Evolutionary conservation across 306 rosid species (phyloP), one percentile per base, ranked within the genome.

Genomic region (Herpetospermum pedunculosum): DNA sequence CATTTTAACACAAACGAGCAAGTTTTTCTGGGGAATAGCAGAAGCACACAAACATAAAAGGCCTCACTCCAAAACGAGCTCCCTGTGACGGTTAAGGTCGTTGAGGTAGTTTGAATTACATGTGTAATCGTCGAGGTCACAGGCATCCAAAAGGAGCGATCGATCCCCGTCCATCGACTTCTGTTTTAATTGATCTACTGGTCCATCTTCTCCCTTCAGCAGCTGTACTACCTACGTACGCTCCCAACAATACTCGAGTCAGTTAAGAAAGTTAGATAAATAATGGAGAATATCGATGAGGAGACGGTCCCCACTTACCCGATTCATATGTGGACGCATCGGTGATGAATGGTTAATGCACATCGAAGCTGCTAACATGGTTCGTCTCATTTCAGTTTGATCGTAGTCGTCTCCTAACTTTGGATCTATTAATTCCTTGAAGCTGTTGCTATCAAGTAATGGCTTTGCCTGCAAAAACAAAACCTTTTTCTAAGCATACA

Each of bases 41-140:
- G 65, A 58, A 30, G 21, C 32, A 28, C 63, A 21, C 15, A 50
- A 10, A 18, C 13, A 37, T 2, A 26, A n/a, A n/a, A 34, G 47
- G 65, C 47, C 71, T 86, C 79, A 92, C 83, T 92, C 99, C 96
- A 91, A 77, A 52, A 88, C 74, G 25, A 95, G 84, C 70, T 91
- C 87, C 87, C 88, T 86, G 14, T 95, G 96, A 52, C 99, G 96
- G 76, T 77, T 81, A 14, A 95, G 89, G 75, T 92, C 99, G 62
- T 64, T 88, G 82, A 91, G 81, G 84, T 95, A 95, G 77, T 65
- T 92, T 2, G 96, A 83, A 75, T 60, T 60, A 60, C 92, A 85
- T n/a, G 96, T 85, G 65, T 95, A 95, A 70, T 89, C 97, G 72
- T 95, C 97, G 34, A 88, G 76, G 77, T 95, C 97, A 78, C 90